Percentiles rank a stretch among this genome's conserved stretches.
Conservation (phyloP, 1,139 yeast genomes). For the Geotrichum macrosporum region DNA sequence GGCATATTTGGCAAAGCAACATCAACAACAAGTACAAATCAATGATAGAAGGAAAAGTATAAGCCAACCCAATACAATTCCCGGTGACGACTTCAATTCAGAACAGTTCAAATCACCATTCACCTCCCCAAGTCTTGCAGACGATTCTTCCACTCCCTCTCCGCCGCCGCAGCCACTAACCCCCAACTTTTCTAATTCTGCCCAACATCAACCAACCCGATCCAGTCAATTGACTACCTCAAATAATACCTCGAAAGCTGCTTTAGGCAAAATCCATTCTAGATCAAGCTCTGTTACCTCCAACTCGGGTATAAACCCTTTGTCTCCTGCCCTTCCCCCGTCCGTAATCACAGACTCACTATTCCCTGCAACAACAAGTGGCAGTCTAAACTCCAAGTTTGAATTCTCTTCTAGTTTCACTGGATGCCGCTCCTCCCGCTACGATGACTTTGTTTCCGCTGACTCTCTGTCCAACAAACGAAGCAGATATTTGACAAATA, state of each 20-base stretch:
- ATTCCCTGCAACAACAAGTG: slow-evolving; percentile 9
- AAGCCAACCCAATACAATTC: neutral
- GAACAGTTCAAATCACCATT: slow-evolving; percentile 11
- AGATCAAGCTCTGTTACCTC: slow-evolving; percentile 14
- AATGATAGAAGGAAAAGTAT: slow-evolving; percentile 5
- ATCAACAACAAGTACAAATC: slow-evolving; percentile 11
- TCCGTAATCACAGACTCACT: slow-evolving; percentile 19
- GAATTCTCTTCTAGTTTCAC: slow-evolving; percentile 7
- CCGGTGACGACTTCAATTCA: neutral
- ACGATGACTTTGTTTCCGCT: slow-evolving; percentile 16
- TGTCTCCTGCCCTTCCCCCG: slow-evolving; percentile 7
- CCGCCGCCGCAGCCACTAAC: slow-evolving; percentile 21
- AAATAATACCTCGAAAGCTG: neutral
- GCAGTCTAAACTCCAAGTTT: neutral
- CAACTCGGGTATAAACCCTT: neutral
- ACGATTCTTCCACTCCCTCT: slow-evolving; percentile 20
- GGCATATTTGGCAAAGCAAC: slow-evolving; percentile 10
- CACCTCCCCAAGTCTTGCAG: slow-evolving; percentile 19
- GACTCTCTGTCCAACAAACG: slow-evolving; percentile 8
- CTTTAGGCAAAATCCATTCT: slow-evolving; percentile 1
- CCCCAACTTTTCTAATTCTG: slow-evolving; percentile 9
- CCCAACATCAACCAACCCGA: slow-evolving; percentile 1
- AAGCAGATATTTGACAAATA: slow-evolving; percentile 7
- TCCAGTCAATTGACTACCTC: neutral
- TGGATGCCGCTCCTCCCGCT: slow-evolving; percentile 12